Evolutionary conservation across 805 yeast species (phyloP).

Genomic region (Candida parachauliodes): DNA sequence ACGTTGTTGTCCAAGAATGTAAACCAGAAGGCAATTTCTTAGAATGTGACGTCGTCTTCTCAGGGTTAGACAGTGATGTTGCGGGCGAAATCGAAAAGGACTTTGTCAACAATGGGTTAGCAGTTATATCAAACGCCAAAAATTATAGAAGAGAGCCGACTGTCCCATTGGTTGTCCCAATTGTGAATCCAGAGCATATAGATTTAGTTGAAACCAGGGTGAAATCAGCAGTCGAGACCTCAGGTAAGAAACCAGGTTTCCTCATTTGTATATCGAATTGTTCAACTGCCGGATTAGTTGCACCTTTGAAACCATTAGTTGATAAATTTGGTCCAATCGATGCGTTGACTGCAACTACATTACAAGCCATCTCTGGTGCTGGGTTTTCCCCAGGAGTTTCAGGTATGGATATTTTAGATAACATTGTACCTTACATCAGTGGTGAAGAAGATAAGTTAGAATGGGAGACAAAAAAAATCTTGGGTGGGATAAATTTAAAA

Average conservation of each 20-base stretch:
- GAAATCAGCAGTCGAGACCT: conserved; percentile 49
- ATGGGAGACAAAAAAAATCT: conserved; percentile 95
- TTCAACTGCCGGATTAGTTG: conserved; percentile 96
- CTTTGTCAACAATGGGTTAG: conserved; percentile 76
- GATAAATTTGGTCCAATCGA: conserved; percentile 90
- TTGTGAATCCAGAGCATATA: conserved; percentile 89
- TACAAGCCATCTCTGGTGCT: conserved; percentile 98
- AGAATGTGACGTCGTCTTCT: conserved; percentile 90
- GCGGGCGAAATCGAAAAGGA: conserved; percentile 92
- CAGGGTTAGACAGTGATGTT: conserved; percentile 88
- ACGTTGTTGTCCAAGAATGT: conserved; percentile 73
- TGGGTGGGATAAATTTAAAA: conserved; percentile 58
- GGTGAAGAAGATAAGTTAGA: conserved; percentile 99
- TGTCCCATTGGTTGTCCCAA: conserved; percentile 94
- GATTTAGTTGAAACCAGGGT: conserved; percentile 62
- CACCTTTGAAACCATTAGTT: conserved; percentile 91
- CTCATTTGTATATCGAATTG: conserved; percentile 96
- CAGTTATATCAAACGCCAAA: conserved; percentile 91
- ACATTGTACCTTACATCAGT: conserved; percentile 88
- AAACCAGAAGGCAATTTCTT: conserved; percentile 64
- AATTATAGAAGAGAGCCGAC: conserved; percentile 84
- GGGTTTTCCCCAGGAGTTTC: conserved; percentile 98
- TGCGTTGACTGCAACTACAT: conserved; percentile 79
- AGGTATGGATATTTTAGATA: conserved; percentile 91
- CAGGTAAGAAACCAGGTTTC: conserved; percentile 67